Conservation (phyloP, 768 basidiomycete species). For the Boletus sp. region DNA sequence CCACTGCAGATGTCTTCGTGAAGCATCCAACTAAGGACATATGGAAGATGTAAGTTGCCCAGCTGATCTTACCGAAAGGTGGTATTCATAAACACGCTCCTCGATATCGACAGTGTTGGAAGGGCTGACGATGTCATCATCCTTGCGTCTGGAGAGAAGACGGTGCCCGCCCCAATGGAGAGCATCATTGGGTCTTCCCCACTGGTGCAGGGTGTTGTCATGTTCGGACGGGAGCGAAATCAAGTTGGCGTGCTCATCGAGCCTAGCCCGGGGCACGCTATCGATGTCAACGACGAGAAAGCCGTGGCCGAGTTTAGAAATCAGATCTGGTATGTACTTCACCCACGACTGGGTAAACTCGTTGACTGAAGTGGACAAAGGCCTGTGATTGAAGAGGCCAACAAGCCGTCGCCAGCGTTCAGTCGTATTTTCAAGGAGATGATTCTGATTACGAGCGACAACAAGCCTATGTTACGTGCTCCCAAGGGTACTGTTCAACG, state of each 20-base stretch:
- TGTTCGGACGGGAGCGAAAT: constrained; percentile 35
- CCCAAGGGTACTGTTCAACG: constrained; percentile 45
- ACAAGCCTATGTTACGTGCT: constrained; percentile 43
- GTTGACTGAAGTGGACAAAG: constrained; percentile 16
- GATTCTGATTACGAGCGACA: constrained; percentile 43
- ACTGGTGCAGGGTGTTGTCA: constrained; percentile 22
- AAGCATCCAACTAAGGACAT: constrained; percentile 42
- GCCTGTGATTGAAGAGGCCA: constrained; percentile 44
- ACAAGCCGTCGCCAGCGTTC: constrained; percentile 38
- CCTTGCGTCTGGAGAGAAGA: constrained; percentile 18
- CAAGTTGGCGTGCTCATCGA: constrained; percentile 34
- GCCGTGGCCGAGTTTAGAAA: constrained; percentile 30
- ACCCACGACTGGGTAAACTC: not conserved
- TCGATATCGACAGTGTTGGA: constrained; percentile 23
- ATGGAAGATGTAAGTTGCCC: constrained; percentile 33
- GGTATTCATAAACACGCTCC: not conserved
- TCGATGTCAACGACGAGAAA: constrained; percentile 24
- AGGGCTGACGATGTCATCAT: constrained; percentile 37
- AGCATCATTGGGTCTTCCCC: constrained; percentile 21
- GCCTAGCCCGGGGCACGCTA: constrained; percentile 6
- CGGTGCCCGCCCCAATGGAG: constrained; percentile 29
- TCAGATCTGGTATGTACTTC: constrained; percentile 25
- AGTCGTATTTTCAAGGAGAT: constrained; percentile 51
- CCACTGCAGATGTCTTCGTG: constrained; percentile 42
- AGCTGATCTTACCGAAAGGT: not conserved